Conservation (phyloP, 768 basidiomycete species). For the Suillus hirtellus region DNA sequence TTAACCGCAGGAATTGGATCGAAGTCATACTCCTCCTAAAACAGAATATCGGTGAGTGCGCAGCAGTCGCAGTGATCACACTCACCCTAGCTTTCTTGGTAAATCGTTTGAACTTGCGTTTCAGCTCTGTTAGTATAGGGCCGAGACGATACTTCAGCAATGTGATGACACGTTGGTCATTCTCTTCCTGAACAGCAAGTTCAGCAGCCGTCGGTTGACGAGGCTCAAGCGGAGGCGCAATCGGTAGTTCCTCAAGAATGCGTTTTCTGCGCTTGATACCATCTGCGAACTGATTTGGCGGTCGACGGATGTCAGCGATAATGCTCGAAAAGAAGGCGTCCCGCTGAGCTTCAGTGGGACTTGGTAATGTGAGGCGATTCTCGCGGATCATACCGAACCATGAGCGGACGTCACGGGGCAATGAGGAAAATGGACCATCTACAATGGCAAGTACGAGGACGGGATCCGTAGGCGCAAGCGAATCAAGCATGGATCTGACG, state of each 20-base stretch:
- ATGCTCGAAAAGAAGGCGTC: conserved; percentile 75
- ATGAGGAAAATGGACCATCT: conserved; percentile 66
- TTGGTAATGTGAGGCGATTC: conserved; percentile 65
- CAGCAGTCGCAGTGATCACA: conserved; percentile 15
- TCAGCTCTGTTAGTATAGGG: conserved; percentile 84
- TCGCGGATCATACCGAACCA: conserved; percentile 88
- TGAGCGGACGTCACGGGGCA: conserved; percentile 79
- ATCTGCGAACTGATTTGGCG: conserved; percentile 88
- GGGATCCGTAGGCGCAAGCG: conserved; percentile 88
- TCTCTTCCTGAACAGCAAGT: conserved; percentile 78
- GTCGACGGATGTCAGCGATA: conserved; percentile 65
- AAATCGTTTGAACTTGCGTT: conserved; percentile 90
- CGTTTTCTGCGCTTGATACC: conserved; percentile 82
- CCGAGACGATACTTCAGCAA: conserved; percentile 90
- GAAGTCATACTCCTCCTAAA: conserved; percentile 75
- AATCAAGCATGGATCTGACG: conserved; percentile 88
- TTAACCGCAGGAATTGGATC: conserved; percentile 33
- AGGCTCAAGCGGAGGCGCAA: conserved; percentile 90
- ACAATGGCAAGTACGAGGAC: conserved; percentile 90
- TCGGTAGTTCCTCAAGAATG: conserved; percentile 79
- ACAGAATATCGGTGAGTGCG: conserved; percentile 12
- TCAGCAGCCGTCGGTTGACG: conserved; percentile 80
- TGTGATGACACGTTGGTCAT: conserved; percentile 74
- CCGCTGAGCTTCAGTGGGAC: conserved; percentile 58
- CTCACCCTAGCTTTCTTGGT: conserved; percentile 76